A percentile compares a stretch with the other conserved stretches of the same genome.
Evolutionary conservation across 805 yeast species (phyloP).

Genomic region (Wickerhamiella shivajii): DNA sequence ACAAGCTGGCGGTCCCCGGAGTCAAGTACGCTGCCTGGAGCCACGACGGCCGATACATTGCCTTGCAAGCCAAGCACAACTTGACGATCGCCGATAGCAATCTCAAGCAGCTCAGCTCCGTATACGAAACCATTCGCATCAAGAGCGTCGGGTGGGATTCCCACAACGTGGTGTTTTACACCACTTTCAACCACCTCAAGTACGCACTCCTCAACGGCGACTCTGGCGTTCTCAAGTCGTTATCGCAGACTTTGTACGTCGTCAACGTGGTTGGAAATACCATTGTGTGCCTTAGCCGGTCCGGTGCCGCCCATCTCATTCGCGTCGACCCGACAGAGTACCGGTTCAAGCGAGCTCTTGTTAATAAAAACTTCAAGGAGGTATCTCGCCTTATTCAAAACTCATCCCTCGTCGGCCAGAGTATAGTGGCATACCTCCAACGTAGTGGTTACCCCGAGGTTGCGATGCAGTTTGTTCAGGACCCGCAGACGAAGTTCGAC

Average conservation of each 20-base stretch:
- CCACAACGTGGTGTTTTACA: slow-evolving; percentile 74
- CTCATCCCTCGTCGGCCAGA: slow-evolving; percentile 92
- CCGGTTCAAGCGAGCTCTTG: slow-evolving; percentile 85
- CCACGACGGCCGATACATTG: slow-evolving; percentile 70
- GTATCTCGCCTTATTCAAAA: slow-evolving; percentile 76
- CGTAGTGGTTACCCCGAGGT: slow-evolving; percentile 94
- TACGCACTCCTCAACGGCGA: slow-evolving; percentile 90
- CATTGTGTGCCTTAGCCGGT: slow-evolving; percentile 71
- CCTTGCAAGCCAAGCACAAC: slow-evolving; percentile 81
- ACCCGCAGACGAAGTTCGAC: slow-evolving; percentile 90
- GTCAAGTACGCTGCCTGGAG: slow-evolving; percentile 89
- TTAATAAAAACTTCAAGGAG: slow-evolving; percentile 79
- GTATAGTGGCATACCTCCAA: slow-evolving; percentile 87
- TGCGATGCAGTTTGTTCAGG: slow-evolving; percentile 93
- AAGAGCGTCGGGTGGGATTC: slow-evolving; percentile 98
- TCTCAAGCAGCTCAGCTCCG: slow-evolving; percentile 60
- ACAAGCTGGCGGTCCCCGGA: slow-evolving; percentile 47
- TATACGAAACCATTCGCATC: slow-evolving; percentile 93
- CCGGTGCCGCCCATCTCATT: slow-evolving; percentile 66
- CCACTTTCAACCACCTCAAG: slow-evolving; percentile 91
- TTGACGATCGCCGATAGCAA: slow-evolving; percentile 75
- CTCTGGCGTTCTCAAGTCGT: slow-evolving; percentile 82
- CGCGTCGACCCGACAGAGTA: slow-evolving; percentile 92
- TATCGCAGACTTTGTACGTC: slow-evolving; percentile 76
- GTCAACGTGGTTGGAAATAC: slow-evolving; percentile 50